Evolutionary conservation across 306 rosid genomes (phyloP), one percentile per base, ranked within the genome.

Genomic region (Lathyrus sativus): DNA sequence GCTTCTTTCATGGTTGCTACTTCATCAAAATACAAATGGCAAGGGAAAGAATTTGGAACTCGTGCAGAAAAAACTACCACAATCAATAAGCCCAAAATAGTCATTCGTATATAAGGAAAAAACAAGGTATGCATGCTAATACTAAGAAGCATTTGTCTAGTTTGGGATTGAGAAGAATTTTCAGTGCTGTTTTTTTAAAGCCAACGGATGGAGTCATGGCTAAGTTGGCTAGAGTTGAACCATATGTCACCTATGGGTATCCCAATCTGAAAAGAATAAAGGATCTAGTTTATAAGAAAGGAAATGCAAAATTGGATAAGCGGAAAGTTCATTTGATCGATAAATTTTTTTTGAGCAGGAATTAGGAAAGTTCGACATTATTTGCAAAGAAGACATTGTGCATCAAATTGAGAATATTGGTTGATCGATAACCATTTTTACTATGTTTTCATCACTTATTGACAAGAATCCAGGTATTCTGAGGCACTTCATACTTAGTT

Each of bases 211-310:
- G 74, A 38, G 39, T 77, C 3, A 18, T 88, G 74, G 93, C 82
- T 64, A 87, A 86, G 77, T 76, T 92, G 67, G 88, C 69, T 55
- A 88, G 61, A 69, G 89, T 89, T 65, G 96, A 92, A 82, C 98
- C 98, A 4, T 92, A 71, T 76, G 90, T 92, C 28, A 88, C 96
- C 62, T 92, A 89, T 41, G 98, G 98, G 96, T 92, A 83, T 75
- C 96, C 96, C 12, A 88, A 84, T 73, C 85, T 89, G 35, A 92
- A 88, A 81, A 92, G 75, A 65, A 85, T 86, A 69, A 86, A 78
- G 79, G 98, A 88, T 39, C 83, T 92, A 65, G 61, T 92, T 70
- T 78, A 62, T 85, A 92, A 92, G 82, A 92, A 89, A 75, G 98
- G 91, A 15, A 59, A 35, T 43, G 87, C 86, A 3, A 87, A 67